Base-by-base conservation (phyloP, 1,284 basidiomycete genomes). In the Irpex sp. region DNA sequence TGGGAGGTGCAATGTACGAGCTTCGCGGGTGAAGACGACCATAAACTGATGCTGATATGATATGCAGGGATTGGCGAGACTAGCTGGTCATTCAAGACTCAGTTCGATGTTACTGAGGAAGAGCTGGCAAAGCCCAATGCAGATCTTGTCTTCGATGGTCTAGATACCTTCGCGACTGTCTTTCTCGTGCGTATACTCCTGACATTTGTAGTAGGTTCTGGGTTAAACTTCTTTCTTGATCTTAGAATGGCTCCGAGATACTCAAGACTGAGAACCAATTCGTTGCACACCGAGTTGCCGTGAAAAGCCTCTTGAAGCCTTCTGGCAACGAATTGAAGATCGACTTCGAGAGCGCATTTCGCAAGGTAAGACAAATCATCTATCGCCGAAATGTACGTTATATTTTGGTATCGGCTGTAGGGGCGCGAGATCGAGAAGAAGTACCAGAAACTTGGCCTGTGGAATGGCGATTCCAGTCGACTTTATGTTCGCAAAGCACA, bases 381-480 rank as follows among this genome's bases (percentile, higher is more conserved):
- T 18, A 12, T 10, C 39, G 39, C 39, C 28, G 3, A 28, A 28
- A 42, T 28, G 28, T 28, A 28, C 28, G 28, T 28, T 28, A 28
- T 28, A 28, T 3, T 28, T 28, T 28, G 28, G 28, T 28, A 28
- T 28, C 28, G 28, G 28, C 28, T 28, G 28, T 28, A 88, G 85
- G 89, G 88, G 51, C 81, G 85, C 65, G 82, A 81, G 60, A 73
- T 88, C 3, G 88, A 92, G 68, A 82, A 85, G 66, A 66, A 79
- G 57, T 77, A 88, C 61, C 80, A 78, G 6, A 89, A 87, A 69
- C 71, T 82, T 42, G 73, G 79, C 1, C 76, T 90, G 3, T 94
- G 91, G 93, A 96, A 96, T 69, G 94, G 94, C 5, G 91, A 94
- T 71, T 87, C 90, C 0, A 91, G 88, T 67, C 83, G 94, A 48